phyloP scores from a whole-genome alignment of 192 early-diverging fungal species.

The Chytriomyces hyalinus region DNA sequence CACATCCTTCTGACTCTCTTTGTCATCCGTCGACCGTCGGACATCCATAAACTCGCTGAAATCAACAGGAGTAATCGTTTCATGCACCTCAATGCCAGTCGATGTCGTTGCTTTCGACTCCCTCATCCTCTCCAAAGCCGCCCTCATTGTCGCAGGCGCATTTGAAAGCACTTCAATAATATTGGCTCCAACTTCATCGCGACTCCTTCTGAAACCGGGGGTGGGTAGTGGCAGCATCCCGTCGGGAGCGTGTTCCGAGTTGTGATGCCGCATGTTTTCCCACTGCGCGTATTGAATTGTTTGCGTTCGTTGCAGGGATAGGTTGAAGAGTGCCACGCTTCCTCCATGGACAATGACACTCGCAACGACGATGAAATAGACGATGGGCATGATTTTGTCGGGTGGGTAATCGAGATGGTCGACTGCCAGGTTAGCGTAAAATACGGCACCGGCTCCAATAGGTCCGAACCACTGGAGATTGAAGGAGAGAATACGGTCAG shows the following conservation, averaged over 20 bases:
- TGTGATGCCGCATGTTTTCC: neutral
- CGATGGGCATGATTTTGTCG: conserved; percentile 35
- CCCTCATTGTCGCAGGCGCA: neutral
- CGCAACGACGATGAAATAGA: conserved; percentile 70
- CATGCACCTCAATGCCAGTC: too few relatives aligned
- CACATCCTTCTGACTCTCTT: too few relatives aligned
- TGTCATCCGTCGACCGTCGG: too few relatives aligned
- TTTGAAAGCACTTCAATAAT: neutral
- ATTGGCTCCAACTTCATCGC: neutral
- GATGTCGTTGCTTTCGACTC: too few relatives aligned
- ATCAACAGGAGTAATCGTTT: too few relatives aligned
- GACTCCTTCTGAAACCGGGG: neutral
- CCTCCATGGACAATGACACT: conserved; percentile 85
- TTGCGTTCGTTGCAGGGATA: conserved; percentile 21
- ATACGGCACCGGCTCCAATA: conserved; percentile 73
- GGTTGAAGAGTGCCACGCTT: conserved; percentile 72
- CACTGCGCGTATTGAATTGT: conserved; percentile 6
- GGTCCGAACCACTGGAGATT: conserved; percentile 81
- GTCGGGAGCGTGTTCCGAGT: neutral
- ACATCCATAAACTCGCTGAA: too few relatives aligned
- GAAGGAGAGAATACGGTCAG: too few relatives aligned
- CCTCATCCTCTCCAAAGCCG: neutral
- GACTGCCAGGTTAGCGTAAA: conserved; percentile 58
- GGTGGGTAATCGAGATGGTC: conserved; percentile 28
- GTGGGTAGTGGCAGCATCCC: neutral